Evolutionary conservation across 2,329 filamentous ascomycete genomes (phyloP).

Genomic region (Cryphonectria radicalis): DNA sequence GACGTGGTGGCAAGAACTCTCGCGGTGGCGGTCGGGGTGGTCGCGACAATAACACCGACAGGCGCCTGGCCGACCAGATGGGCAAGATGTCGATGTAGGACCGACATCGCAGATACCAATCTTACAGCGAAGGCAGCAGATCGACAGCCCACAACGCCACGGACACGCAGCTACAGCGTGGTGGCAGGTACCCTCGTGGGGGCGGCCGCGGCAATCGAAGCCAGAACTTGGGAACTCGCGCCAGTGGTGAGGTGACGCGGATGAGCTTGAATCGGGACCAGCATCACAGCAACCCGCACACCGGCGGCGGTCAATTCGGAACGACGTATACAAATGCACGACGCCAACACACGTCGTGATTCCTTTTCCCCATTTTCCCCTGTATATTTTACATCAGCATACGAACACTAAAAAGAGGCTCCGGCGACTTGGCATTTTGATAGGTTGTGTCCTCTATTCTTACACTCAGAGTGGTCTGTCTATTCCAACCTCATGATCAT

Average conservation of each 20-base stretch:
- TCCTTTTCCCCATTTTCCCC: neutral
- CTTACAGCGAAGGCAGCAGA: conserved; percentile 1
- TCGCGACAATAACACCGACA: conserved; percentile 18
- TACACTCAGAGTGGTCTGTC: conserved; percentile 7
- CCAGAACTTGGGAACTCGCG: conserved; percentile 1
- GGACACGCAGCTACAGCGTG: neutral
- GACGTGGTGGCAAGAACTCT: conserved; percentile 20
- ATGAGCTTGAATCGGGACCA: neutral
- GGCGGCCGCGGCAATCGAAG: neutral
- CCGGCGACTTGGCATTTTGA: neutral
- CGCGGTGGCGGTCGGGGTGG: conserved; percentile 23
- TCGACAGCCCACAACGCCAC: neutral
- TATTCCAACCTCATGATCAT: neutral
- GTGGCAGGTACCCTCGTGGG: conserved; percentile 1
- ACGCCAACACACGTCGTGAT: neutral
- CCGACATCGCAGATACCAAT: conserved; percentile 22
- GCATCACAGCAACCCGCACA: neutral
- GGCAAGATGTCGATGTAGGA: conserved; percentile 30
- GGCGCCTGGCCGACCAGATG: conserved; percentile 24
- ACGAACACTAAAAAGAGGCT: neutral
- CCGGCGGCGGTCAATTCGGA: too few species aligned
- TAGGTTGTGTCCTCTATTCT: neutral
- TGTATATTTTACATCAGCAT: conserved; percentile 15
- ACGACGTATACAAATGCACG: neutral
- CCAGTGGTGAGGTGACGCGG: neutral